Conservation (phyloP, 1,284 basidiomycete genomes). For the Trichosporon asahii region DNA sequence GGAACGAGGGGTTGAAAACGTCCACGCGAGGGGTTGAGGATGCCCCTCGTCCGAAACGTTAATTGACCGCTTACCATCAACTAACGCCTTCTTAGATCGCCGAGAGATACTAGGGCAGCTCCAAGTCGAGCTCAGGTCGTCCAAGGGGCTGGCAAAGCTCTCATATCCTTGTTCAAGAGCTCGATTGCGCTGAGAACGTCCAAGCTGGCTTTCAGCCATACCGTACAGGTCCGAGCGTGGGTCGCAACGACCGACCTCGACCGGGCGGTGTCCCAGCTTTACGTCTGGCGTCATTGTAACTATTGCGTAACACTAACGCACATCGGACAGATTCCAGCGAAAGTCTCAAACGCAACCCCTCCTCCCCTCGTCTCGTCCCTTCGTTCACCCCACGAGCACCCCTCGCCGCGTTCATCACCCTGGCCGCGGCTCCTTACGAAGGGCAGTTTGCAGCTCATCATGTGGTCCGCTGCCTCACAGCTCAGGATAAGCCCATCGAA, state of each 20-base stretch:
- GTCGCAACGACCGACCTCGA: neutral
- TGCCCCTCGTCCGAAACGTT: neutral
- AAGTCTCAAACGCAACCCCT: neutral
- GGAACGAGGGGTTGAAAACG: neutral
- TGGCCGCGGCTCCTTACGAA: neutral
- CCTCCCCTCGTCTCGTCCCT: neutral
- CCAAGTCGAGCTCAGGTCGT: neutral
- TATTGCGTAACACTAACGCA: neutral
- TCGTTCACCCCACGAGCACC: neutral
- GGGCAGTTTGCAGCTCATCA: neutral
- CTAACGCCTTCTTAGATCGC: neutral
- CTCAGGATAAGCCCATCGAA: neutral
- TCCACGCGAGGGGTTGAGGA: neutral
- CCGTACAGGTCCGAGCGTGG: neutral
- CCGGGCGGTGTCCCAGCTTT: neutral
- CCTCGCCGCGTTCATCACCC: neutral
- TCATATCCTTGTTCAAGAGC: too few species aligned
- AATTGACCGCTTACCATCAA: neutral
- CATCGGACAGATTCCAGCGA: neutral
- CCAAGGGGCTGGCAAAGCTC: too few species aligned
- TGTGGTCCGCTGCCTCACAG: neutral
- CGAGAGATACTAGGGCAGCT: neutral
- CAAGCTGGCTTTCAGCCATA: too few species aligned
- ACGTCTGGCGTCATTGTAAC: neutral
- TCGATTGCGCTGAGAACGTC: too few species aligned